phyloP scores from a whole-genome alignment of 495 filamentous ascomycete species.

The Neurospora sp. region DNA sequence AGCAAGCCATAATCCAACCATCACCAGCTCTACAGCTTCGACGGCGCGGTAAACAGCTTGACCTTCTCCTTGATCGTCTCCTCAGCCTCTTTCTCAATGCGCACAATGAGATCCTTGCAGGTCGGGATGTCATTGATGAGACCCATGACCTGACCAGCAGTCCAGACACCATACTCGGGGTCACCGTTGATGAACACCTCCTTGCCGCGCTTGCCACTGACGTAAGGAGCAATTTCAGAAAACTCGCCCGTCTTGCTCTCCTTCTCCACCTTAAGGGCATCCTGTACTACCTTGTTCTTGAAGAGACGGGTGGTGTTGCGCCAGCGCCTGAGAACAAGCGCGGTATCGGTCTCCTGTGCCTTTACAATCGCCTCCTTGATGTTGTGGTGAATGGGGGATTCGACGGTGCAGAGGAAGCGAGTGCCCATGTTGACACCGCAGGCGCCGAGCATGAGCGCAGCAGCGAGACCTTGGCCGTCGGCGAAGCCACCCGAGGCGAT shows the following conservation, averaged over 20 bases:
- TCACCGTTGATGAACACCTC: conserved; percentile 92
- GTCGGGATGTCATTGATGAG: conserved; percentile 56
- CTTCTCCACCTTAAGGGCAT: conserved; percentile 71
- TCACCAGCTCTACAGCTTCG: conserved; percentile 28
- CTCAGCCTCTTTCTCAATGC: conserved; percentile 54
- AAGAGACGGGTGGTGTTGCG: conserved; percentile 85
- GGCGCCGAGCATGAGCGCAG: conserved; percentile 81
- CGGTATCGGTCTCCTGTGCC: conserved; percentile 82
- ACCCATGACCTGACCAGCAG: conserved; percentile 56
- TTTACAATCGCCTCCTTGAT: conserved; percentile 89
- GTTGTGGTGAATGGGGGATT: conserved; percentile 84
- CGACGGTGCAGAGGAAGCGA: conserved; percentile 85
- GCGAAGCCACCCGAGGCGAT: conserved; percentile 95
- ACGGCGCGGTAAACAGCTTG: conserved; percentile 24
- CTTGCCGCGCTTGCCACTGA: conserved; percentile 84
- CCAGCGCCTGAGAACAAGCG: conserved; percentile 82
- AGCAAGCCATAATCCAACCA: neutral
- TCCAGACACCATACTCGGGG: conserved; percentile 74
- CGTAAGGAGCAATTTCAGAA: conserved; percentile 76
- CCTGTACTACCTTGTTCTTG: conserved; percentile 74
- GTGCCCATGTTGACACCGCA: conserved; percentile 97
- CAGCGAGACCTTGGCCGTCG: conserved; percentile 87
- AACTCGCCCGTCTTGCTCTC: conserved; percentile 86
- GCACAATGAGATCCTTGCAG: conserved; percentile 41
- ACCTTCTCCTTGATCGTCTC: conserved; percentile 36